phyloP scores from a whole-genome alignment of 1,139 yeast species.

The Nadsonia commutata region DNA sequence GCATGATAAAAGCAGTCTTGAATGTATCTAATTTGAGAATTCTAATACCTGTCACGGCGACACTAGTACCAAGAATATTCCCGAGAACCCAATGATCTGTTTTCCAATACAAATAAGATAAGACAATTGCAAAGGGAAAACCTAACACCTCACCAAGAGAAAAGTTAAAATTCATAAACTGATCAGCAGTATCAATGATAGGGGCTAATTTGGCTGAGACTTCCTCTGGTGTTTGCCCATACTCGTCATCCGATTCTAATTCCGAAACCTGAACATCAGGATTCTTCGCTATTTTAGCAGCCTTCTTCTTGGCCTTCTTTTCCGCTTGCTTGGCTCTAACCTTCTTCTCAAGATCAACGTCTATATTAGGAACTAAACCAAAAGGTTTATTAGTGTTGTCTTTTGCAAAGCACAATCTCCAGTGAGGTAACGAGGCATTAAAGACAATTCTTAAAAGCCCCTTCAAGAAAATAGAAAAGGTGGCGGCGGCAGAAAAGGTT shows the following conservation, averaged over 20 bases:
- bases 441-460: conserved; percentile 16
- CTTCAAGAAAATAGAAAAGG: conserved; percentile 17
- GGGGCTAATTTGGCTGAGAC: conserved; percentile 14
- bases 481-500: conserved; percentile 17
- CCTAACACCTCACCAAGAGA: conserved; percentile 7
- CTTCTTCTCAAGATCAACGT: conserved; percentile 8
- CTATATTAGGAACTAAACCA: conserved; percentile 16
- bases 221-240: conserved; percentile 14
- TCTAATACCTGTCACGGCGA: conserved; percentile 10
- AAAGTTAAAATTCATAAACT: conserved; percentile 2
- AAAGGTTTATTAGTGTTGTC: conserved; percentile 20
- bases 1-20: conserved; percentile 30
- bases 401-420: conserved; percentile 20
- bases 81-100: conserved; percentile 25
- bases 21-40: conserved; percentile 26
- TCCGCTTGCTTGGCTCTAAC: neutral
- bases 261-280: conserved; percentile 1
- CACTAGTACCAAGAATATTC: conserved; percentile 9
- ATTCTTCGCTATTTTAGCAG: conserved; percentile 3
- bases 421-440: conserved; percentile 16
- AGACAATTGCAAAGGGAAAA: conserved; percentile 6
- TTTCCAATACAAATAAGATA: conserved; percentile 5
- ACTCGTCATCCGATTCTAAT: conserved; percentile 1
- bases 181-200: conserved; percentile 4
- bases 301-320: conserved; percentile 6